Base-by-base conservation (phyloP, 2,329 filamentous ascomycete species). In the Kalaharituber pfeilii region DNA sequence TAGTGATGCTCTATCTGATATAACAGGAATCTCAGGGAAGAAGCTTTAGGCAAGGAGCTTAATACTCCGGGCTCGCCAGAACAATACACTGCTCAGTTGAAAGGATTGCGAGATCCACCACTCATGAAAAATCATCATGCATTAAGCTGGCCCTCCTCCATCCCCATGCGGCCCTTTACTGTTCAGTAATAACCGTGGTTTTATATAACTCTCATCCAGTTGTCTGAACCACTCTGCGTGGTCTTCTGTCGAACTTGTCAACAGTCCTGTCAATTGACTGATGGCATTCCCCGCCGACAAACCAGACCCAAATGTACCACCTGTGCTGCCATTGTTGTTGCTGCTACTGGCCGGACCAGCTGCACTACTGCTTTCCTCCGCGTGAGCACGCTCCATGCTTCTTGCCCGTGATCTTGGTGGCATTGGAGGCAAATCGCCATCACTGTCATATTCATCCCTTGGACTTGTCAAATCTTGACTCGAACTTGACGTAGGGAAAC, bases 171-270 rank as follows among this genome's bases (percentile, higher is more conserved):
- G 83, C n/a, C 6, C 42, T 25, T 47, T 47, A 22, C 24, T 47
- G 69, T 95, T 88, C 20, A 96, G 75, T 60, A 96, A 69, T 53
- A 96, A 70, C 66, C 82, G 85, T 18, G 89, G 89, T 73, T 96
- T 96, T 69, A 96, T 88, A 67, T 87, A 95, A 57, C 88, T 86
- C 68, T 98, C 91, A 67, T 98, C 91, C 57, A 98, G 72, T 69
- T 94, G 88, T 62, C 81, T 81, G 68, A 98, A 94, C 70, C 93
- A 79, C 47, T 84, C 86, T 8, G 85, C 84, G 45, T 93, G 87
- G 67, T 98, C 91, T 51, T 94, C 86, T 0, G 83, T 77, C 15
- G 83, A 76, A 1, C 80, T 79, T 25, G 77, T 84, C 62, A 94
- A 80, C 7, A 98, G 62, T 18, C 60, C 57, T 18, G 61, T 63